A percentile compares a stretch with the other conserved stretches of the same genome.
These are phyloP conservation scores for Phoma sp. DNA, from an alignment of 2,329 filamentous ascomycete genomes.

Conservation along the genomic window DNA sequence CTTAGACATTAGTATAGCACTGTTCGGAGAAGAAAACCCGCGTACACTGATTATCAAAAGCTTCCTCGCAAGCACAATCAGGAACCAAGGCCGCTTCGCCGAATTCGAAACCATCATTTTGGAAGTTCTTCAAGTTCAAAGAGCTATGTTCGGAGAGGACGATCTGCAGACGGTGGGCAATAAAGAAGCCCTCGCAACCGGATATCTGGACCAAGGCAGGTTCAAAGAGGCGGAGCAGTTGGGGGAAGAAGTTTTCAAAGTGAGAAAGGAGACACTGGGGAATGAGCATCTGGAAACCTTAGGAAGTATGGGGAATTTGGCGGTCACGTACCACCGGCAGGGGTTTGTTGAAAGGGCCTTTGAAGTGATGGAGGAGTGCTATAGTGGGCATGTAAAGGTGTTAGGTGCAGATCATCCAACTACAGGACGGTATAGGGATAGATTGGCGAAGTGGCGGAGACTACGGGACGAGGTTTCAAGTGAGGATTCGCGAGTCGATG, in stretches of 20 bases:
- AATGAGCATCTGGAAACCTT: constrained; percentile 11
- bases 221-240: constrained; percentile 10
- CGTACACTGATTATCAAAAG: constrained; percentile 4
- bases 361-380: not conserved
- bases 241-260: not conserved
- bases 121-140: not conserved
- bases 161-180: constrained; percentile 7
- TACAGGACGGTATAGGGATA: not conserved
- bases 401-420: not conserved
- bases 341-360: not conserved
- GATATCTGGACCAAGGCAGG: not conserved
- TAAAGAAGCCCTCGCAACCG: constrained; percentile 1
- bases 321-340: not conserved
- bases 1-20: not conserved
- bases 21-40: not conserved
- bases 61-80: not conserved
- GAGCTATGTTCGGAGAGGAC: not conserved
- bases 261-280: constrained; percentile 10
- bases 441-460: not conserved
- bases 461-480: not conserved
- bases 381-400: not conserved
- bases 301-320: not conserved
- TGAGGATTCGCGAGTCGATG: too few relatives aligned
- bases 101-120: not conserved
- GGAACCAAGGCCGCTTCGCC: not conserved